phyloP scores from a whole-genome alignment of 1,284 basidiomycete species.

The Bondarzewia mesenterica region DNA sequence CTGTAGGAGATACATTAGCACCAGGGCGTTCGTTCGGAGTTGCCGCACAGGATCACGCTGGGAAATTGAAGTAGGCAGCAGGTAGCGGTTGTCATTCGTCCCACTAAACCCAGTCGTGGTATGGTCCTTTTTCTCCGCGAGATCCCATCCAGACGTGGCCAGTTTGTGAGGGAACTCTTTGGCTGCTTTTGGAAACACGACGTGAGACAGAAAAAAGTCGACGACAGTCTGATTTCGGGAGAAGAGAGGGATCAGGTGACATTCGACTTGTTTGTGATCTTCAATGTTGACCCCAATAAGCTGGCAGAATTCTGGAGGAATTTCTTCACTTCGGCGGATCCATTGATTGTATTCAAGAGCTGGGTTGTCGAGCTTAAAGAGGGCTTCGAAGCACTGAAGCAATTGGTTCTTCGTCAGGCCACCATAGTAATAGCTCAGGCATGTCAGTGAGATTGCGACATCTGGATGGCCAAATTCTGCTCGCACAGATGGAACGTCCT shows the following conservation, averaged over 20 bases:
- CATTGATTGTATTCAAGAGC: not conserved
- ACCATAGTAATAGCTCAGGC: constrained; percentile 43
- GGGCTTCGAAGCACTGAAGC: not conserved
- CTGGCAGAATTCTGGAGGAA: not conserved
- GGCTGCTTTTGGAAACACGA: constrained; percentile 41
- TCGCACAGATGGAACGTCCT: constrained; percentile 35
- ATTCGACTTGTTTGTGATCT: not conserved
- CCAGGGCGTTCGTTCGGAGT: constrained; percentile 39
- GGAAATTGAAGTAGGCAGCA: constrained; percentile 37
- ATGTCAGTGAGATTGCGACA: constrained; percentile 38
- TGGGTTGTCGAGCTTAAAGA: not conserved
- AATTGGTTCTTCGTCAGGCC: constrained; percentile 28
- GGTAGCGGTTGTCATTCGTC: constrained; percentile 43
- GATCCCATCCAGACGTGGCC: constrained; percentile 44
- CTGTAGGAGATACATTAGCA: constrained; percentile 34
- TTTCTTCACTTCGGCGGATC: not conserved
- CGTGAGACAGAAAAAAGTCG: constrained; percentile 22
- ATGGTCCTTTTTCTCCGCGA: constrained; percentile 30
- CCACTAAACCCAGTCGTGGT: constrained; percentile 48
- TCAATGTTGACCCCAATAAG: not conserved
- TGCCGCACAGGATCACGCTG: constrained; percentile 36
- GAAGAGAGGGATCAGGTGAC: not conserved
- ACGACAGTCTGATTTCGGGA: not conserved
- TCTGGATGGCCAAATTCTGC: constrained; percentile 52
- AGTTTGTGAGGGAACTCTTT: constrained; percentile 42